phyloP scores from a whole-genome alignment of 306 rosid genomes.

The Aeschynomene evenia region DNA sequence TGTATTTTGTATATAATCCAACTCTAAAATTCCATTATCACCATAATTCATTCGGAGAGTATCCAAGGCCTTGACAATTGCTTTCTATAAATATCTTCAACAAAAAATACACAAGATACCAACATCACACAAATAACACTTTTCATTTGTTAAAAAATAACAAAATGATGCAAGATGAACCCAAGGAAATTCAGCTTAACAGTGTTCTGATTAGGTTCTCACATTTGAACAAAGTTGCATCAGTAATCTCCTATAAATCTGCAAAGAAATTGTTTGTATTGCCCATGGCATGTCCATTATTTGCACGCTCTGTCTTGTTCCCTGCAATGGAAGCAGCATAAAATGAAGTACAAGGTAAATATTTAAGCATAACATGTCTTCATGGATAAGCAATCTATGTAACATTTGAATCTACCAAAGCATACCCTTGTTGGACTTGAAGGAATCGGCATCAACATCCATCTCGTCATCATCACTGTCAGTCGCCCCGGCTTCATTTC shows the following conservation, averaged over 20 bases:
- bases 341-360: background rate
- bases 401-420: background rate
- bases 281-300: constrained; percentile 21
- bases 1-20: background rate
- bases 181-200: background rate
- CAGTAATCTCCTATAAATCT: constrained; percentile 44
- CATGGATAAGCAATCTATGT: background rate
- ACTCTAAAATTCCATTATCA: background rate
- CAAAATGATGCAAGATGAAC: background rate
- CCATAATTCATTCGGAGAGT: background rate
- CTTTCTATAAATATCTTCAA: background rate
- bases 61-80: background rate
- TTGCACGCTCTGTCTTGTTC: constrained; percentile 47
- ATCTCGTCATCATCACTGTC: constrained; percentile 56
- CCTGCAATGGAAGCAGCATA: constrained; percentile 43
- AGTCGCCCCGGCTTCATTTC: constrained; percentile 29
- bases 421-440: constrained; percentile 45
- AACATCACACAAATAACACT: background rate
- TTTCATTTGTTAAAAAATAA: background rate
- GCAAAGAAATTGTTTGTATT: constrained; percentile 50
- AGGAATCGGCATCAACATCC: constrained; percentile 52
- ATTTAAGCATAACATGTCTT: background rate
- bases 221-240: background rate
- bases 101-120: background rate
- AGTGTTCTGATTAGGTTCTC: background rate